Base-by-base conservation (phyloP, 2,329 filamentous ascomycete genomes). In the Cordyceps militaris region DNA sequence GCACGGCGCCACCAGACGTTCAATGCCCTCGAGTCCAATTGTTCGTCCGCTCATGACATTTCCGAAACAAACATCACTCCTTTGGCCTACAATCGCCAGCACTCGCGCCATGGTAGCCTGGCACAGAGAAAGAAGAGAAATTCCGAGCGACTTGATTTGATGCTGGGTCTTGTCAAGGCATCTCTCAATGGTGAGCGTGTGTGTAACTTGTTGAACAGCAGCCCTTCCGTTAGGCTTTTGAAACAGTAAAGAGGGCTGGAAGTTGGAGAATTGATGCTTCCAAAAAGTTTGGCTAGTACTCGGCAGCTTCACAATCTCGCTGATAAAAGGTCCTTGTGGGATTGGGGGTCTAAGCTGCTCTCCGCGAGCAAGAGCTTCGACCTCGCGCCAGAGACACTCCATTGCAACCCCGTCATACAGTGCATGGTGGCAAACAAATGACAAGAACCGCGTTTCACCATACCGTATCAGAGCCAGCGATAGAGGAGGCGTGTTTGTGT, bases 321-420 rank as follows among this genome's bases (percentile, higher is more conserved):
- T 69, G 24, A 96, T 71, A 66, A 94, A 94, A 0, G 74, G 67
- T 14, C 80, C 78, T 61, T 90, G 90, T 0, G 80, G 68, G 0
- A 83, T 71, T 0, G 82, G 68, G 0, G 74, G 61, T 0, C 74
- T 70, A 1, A 94, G 71, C 0, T 64, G 8, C 0, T 71, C 54
- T 0, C 76, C 79, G 1, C 69, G 60, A 34, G 86, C 83, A 3
- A 82, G 61, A 2, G 74, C 68, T 64, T 94, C 84, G 1, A 95
- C 74, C 65, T 96, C 91, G 0, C 80, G 70, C 24, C 93, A 78
- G 0, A 97, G 74, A 9, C 78, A 76, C 1, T 79, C 74, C 65
- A 96, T 87, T 0, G 91, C 90, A 36, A 87, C 84, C 0, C 88
- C 92, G 70, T 97, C 92, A 64, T 96, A 96, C 0, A 96, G 74